phyloP scores from a whole-genome alignment of 108 stramenopile genomes.

The Stephanodiscus triporus region DNA sequence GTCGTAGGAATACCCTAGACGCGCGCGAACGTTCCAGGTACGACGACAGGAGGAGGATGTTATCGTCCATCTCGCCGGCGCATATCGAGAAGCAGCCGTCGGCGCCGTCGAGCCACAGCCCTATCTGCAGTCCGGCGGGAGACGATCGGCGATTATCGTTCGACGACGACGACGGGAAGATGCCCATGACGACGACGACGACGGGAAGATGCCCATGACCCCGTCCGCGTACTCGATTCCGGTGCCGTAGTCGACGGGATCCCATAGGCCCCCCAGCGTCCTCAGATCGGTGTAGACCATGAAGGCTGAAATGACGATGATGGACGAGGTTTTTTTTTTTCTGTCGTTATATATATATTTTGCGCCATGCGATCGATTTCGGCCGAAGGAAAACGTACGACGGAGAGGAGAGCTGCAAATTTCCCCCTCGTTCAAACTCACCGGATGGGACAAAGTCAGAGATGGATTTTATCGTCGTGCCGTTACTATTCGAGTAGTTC shows the following conservation, averaged over 20 bases:
- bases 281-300: slow-evolving; percentile 85
- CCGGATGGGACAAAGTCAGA: slow-evolving; percentile 59
- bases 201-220: slow-evolving; percentile 40
- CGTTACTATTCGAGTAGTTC: neutral
- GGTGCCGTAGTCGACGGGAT: slow-evolving; percentile 78
- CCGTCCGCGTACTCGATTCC: slow-evolving; percentile 79
- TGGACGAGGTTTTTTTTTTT: too few species aligned
- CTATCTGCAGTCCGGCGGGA: slow-evolving; percentile 63
- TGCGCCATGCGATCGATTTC: too few species aligned
- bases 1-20: slow-evolving; percentile 65
- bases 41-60: slow-evolving; percentile 54
- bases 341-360: neutral
- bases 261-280: slow-evolving; percentile 60
- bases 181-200: slow-evolving; percentile 25
- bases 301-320: slow-evolving; percentile 33
- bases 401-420: too few species aligned
- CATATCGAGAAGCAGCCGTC: slow-evolving; percentile 68
- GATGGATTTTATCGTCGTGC: slow-evolving; percentile 6
- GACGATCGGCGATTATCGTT: neutral
- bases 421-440: too few species aligned
- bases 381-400: too few species aligned
- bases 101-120: slow-evolving; percentile 84
- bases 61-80: slow-evolving; percentile 55
- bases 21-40: slow-evolving; percentile 53
- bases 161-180: slow-evolving; percentile 29